Evolutionary conservation across 2,329 filamentous ascomycete genomes (phyloP).

Genomic region (Cordyceps farinosa): DNA sequence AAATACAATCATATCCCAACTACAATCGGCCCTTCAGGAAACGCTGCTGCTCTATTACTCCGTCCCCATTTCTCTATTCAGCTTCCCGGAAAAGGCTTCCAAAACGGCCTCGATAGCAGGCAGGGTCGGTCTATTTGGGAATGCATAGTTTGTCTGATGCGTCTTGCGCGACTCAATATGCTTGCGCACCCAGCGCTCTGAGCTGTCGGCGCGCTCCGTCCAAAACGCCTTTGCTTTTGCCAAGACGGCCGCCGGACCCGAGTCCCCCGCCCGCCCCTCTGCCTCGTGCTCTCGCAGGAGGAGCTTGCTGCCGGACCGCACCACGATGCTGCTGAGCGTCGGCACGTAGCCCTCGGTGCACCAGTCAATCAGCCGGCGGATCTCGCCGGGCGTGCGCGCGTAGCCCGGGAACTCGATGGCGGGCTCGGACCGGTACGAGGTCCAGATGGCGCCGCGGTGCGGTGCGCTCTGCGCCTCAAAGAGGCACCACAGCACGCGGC

Average conservation of each 20-base stretch:
- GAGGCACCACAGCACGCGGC: constrained; percentile 58
- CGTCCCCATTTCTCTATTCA: neutral
- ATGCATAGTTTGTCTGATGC: neutral
- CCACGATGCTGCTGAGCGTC: constrained; percentile 43
- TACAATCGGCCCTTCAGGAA: too few species aligned
- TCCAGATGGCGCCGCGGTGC: constrained; percentile 54
- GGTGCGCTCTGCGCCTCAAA: constrained; percentile 59
- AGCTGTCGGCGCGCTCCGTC: constrained; percentile 43
- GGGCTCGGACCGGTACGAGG: constrained; percentile 56
- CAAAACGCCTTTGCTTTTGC: constrained; percentile 46
- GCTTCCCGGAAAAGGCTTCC: neutral
- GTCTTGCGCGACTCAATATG: constrained; percentile 29
- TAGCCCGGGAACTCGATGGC: constrained; percentile 55
- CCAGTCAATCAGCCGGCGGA: constrained; percentile 47
- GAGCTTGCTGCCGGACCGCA: constrained; percentile 44
- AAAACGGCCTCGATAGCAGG: neutral
- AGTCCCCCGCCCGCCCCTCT: constrained; percentile 26
- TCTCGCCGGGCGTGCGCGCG: constrained; percentile 40
- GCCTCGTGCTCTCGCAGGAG: constrained; percentile 37
- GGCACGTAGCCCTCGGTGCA: constrained; percentile 49
- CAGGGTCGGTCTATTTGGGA: neutral
- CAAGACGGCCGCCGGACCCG: constrained; percentile 34
- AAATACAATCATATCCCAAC: too few species aligned
- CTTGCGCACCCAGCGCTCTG: constrained; percentile 44
- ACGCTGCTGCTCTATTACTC: too few species aligned